These are phyloP conservation scores for Ascochyta rabiei DNA, from an alignment of 2,329 filamentous ascomycete genomes.

Conservation along the genomic window DNA sequence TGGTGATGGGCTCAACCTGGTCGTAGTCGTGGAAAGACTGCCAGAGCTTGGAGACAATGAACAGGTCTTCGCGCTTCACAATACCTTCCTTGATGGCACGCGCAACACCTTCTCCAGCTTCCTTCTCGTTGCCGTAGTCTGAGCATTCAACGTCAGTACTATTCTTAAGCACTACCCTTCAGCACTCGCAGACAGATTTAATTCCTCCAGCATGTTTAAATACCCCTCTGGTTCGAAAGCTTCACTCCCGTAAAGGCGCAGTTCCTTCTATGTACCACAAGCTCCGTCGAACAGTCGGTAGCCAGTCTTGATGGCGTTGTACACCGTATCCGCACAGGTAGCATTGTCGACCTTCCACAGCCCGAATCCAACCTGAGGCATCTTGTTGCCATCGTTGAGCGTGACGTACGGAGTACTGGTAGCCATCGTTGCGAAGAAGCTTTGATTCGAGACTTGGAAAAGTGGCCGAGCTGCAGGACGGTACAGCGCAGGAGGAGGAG, in stretches of 20 bases:
- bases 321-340: slow-evolving; percentile 75
- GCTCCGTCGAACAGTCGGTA: slow-evolving; percentile 41
- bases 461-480: slow-evolving; percentile 10
- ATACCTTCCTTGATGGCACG: slow-evolving; percentile 48
- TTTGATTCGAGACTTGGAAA: slow-evolving; percentile 8
- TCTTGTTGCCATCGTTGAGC: slow-evolving; percentile 62
- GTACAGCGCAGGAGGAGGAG: slow-evolving; percentile 9
- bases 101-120: slow-evolving; percentile 45
- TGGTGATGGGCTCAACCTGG: slow-evolving; percentile 75
- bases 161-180: not conserved
- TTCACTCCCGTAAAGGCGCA: not conserved
- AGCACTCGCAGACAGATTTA: not conserved
- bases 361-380: slow-evolving; percentile 78
- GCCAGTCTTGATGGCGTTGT: slow-evolving; percentile 58
- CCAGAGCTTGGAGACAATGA: slow-evolving; percentile 94
- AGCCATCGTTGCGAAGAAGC: slow-evolving; percentile 33
- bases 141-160: slow-evolving; percentile 8
- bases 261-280: slow-evolving; percentile 12
- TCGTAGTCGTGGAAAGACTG: slow-evolving; percentile 87
- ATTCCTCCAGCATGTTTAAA: not conserved
- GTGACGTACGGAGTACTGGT: slow-evolving; percentile 36
- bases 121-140: slow-evolving; percentile 50
- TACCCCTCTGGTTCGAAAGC: not conserved
- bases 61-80: slow-evolving; percentile 70
- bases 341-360: slow-evolving; percentile 84